phyloP scores from a whole-genome alignment of 331 rosid species.

The Rhamnella rubrinervis region DNA sequence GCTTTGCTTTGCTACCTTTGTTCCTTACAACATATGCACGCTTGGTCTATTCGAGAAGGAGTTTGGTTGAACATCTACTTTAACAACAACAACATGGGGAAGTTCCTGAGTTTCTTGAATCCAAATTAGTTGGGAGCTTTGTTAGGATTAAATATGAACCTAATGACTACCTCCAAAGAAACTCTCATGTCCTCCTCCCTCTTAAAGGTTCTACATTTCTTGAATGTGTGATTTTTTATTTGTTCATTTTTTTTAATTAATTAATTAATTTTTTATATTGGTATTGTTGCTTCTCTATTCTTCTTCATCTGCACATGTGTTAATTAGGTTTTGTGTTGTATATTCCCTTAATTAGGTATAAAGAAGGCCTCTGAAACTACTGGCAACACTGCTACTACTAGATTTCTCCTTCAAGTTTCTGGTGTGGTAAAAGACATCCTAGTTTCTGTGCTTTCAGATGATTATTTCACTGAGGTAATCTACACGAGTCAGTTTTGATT shows the following conservation, averaged over 20 bases:
- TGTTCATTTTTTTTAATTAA: too few relatives aligned
- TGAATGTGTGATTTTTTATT: not conserved
- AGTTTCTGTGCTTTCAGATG: constrained; percentile 65
- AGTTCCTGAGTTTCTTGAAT: constrained; percentile 26
- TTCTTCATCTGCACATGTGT: constrained; percentile 31
- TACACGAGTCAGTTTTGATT: too few relatives aligned
- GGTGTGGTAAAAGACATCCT: constrained; percentile 45
- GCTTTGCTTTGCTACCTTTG: constrained; percentile 54
- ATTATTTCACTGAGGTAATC: constrained; percentile 63
- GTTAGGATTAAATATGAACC: constrained; percentile 60
- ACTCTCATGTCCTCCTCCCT: constrained; percentile 69
- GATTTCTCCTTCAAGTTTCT: constrained; percentile 48
- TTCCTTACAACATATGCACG: constrained; percentile 58
- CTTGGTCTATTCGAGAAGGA: constrained; percentile 60
- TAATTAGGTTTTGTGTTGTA: too few relatives aligned
- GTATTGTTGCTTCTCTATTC: not conserved
- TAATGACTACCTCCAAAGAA: constrained; percentile 60
- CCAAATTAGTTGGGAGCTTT: constrained; percentile 68
- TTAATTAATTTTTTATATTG: too few relatives aligned
- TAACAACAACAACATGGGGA: not conserved
- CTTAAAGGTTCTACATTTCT: constrained; percentile 52
- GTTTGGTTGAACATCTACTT: constrained; percentile 60
- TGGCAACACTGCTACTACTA: constrained; percentile 19
- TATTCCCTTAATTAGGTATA: too few relatives aligned
- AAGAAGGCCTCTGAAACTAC: constrained; percentile 42